Evolutionary conservation across 805 yeast genomes (phyloP).

Genomic region (Lipomyces anomalus): DNA sequence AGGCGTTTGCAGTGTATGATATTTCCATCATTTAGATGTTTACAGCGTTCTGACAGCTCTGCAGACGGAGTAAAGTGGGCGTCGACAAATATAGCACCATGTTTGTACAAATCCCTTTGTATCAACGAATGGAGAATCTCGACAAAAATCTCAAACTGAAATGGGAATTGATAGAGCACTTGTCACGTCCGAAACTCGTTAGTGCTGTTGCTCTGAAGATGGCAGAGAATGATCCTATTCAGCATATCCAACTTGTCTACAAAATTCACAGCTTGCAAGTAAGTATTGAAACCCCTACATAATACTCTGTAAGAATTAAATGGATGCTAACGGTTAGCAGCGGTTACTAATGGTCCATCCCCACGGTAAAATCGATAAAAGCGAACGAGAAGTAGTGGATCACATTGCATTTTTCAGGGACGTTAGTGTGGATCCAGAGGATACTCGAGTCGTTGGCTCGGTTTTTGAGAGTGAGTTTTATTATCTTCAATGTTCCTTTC

Average conservation of each 20-base stretch:
- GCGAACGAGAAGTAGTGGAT: conserved; percentile 11
- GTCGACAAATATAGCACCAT: conserved; percentile 7
- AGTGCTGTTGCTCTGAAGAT: conserved; percentile 11
- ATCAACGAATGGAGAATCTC: conserved; percentile 16
- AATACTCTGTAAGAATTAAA: neutral
- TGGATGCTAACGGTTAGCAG: neutral
- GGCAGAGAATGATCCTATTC: conserved; percentile 9
- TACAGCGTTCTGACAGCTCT: neutral
- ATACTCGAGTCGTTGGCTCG: conserved; percentile 14
- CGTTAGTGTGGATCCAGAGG: conserved; percentile 6
- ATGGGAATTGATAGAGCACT: conserved; percentile 11
- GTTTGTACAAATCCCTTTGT: conserved; percentile 12
- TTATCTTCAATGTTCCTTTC: too few relatives aligned
- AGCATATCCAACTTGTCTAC: conserved; percentile 13
- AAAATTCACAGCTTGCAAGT: conserved; percentile 16
- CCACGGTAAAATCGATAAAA: neutral
- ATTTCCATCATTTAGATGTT: neutral
- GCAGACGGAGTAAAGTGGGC: neutral
- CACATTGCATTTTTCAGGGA: conserved; percentile 16
- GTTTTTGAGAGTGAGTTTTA: conserved; percentile 19
- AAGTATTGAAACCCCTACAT: too few relatives aligned
- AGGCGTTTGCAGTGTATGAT: conserved; percentile 19
- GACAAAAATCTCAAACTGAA: conserved; percentile 12
- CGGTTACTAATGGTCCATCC: neutral
- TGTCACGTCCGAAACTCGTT: conserved; percentile 9